Evolutionary conservation across 371 early-diverging fungal genomes (phyloP), one percentile per base, ranked within the genome.

Genomic region (Blastocladiella emersonii): DNA sequence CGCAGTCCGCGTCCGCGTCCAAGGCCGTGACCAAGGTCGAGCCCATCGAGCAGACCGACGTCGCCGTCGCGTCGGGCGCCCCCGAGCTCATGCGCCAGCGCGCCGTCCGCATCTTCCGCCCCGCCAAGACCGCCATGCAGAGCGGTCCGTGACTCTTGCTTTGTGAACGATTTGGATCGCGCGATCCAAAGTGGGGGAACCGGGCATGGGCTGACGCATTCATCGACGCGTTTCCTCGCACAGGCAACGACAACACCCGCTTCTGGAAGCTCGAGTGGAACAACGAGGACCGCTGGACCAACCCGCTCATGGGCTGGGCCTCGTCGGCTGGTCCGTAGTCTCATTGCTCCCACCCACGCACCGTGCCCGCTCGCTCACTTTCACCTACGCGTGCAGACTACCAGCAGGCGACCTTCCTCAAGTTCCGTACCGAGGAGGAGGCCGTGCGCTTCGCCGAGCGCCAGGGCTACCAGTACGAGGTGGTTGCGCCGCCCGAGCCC

Each of bases 271-370:
- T 97, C 57, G 91, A 93, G 67, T 92, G 93, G 71, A 92, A 93
- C 70, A 76, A 79, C 43, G 83, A 83, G 55, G 86, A 85, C 68
- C 84, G 89, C 57, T 95, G 94, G 90, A 88, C 88, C 67, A 97
- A 97, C 74, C 88, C 86, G 61, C 69, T 94, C 62, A 94, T 95
- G 80, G 95, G 94, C 39, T 96, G 95, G 97, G 81, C 90, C 57
- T 41, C 41, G 41, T 41, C 41, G 12, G 41, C 41, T 5, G 43
- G 59, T 57, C 23, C 27, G 23, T 30, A 2, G 12, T 23, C 49
- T 8, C 2, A 17, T 23, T 23, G 27, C 49, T 23, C 49, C 1
- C 8, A 6, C 5, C n/a, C n/a, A n/a, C n/a, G n/a, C n/a, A n/a
- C n/a, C n/a, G n/a, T n/a, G n/a, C n/a, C n/a, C n/a, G n/a, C n/a